phyloP scores from a whole-genome alignment of 139 green algal genomes.

The Haematococcus lacustris region DNA sequence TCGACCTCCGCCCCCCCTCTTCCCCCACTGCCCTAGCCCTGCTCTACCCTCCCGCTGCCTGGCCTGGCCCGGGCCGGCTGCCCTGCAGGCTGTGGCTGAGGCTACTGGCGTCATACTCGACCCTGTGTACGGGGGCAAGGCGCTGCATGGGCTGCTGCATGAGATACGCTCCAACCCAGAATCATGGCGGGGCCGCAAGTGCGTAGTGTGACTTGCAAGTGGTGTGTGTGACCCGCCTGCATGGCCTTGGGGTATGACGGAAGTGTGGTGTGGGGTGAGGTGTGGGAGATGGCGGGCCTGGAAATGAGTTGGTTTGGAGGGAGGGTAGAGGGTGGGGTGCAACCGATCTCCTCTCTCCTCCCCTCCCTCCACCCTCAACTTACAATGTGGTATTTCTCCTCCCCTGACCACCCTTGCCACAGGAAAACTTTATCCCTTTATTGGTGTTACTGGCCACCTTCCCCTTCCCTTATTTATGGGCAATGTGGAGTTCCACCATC shows the following conservation, averaged over 20 bases:
- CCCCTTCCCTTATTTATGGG: neutral
- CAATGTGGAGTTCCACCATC: neutral
- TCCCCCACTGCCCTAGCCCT: neutral
- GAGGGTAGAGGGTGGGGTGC: neutral
- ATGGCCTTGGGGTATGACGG: neutral
- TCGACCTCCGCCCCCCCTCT: neutral
- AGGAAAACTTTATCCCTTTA: no score
- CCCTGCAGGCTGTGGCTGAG: slow-evolving; percentile 40
- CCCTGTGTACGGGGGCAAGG: slow-evolving; percentile 92
- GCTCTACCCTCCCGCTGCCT: neutral
- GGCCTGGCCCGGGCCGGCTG: neutral
- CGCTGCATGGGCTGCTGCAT: slow-evolving; percentile 55
- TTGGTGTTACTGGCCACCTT: neutral
- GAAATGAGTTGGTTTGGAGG: neutral
- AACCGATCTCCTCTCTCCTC: neutral
- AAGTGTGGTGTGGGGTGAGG: neutral
- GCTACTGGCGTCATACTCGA: slow-evolving; percentile 79
- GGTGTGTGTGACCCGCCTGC: neutral
- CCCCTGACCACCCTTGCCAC: no score
- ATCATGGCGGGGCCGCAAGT: slow-evolving; percentile 58
- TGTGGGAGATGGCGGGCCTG: neutral
- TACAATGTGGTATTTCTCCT: no score
- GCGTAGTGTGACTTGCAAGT: neutral
- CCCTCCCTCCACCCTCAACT: neutral
- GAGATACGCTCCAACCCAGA: slow-evolving; percentile 59